Evolutionary conservation across 768 basidiomycete species (phyloP).

Genomic region (Lactarius vividus): DNA sequence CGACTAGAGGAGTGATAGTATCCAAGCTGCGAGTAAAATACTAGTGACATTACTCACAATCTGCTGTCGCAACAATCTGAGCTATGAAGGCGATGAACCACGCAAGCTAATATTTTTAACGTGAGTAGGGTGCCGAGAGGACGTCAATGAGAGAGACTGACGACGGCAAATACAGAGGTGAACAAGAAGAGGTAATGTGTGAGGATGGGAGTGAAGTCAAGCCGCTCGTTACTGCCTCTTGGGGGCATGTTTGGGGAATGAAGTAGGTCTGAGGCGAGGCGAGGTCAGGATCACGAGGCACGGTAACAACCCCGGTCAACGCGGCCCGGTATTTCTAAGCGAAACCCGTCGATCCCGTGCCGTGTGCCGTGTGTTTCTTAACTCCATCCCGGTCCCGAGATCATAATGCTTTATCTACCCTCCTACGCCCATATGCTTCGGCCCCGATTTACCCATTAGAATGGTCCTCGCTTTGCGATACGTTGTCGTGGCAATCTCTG

Average conservation of each 20-base stretch:
- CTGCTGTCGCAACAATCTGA: conserved; percentile 44
- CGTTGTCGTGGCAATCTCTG: conserved; percentile 11
- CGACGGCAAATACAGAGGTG: conserved; percentile 77
- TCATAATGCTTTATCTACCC: not conserved
- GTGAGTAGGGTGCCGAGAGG: not conserved
- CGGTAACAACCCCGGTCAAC: not conserved
- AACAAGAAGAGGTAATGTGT: conserved; percentile 91
- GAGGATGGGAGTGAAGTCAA: conserved; percentile 85
- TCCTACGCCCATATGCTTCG: not conserved
- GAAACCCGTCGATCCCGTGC: not conserved
- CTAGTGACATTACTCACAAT: conserved; percentile 31
- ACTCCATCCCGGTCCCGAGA: not conserved
- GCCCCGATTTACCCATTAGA: not conserved
- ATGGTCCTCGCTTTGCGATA: not conserved
- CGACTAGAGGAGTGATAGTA: conserved; percentile 36
- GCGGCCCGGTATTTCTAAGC: not conserved
- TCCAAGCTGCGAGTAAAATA: conserved; percentile 17
- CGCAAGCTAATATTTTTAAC: conserved; percentile 32
- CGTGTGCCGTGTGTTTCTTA: too few relatives aligned
- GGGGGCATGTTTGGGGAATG: conserved; percentile 41
- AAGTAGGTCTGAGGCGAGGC: conserved; percentile 2
- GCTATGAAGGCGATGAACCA: conserved; percentile 48
- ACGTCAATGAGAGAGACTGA: conserved; percentile 39
- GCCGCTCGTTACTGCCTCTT: conserved; percentile 53
- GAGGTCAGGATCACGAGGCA: not conserved